Base-by-base conservation (phyloP, 176 grass and related monocot genomes). In the Rhynchospora breviuscula region DNA sequence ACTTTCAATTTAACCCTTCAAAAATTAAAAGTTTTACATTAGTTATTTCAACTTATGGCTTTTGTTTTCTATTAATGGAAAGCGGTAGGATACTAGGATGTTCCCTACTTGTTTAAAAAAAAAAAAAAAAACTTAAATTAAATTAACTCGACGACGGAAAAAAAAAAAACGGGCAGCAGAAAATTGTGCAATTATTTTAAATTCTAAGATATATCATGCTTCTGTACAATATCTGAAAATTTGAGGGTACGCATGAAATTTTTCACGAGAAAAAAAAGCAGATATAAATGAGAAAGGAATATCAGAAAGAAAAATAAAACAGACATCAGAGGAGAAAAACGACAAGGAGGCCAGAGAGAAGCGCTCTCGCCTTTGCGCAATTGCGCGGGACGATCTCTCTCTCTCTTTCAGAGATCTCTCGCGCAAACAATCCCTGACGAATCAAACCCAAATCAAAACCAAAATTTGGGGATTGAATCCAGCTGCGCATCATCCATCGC, bases 401-500 rank as follows among this genome's bases (percentile, higher is more conserved):
- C 80, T 64, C 66, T 17, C 80, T 64, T 3, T 13, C 19, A 9
- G 1, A 67, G 58, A 83, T 44, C 65, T 26, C 79, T 88, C 26
- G 45, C 13, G 67, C 47, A 40, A 25, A 69, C 70, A 81, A 58
- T 69, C 2, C 78, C 76, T 29, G 43, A 26, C 82, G 48, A 11
- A 79, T 58, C 40, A 64, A 85, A 54, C 11, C 77, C 17, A 51
- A 40, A 4, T 46, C 67, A 18, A 35, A 48, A 12, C 53, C 82
- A 4, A 65, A n/a, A 43, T 10, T 72, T 63, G 65, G 25, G 33
- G 46, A 22, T 61, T 67, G 35, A 72, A 31, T 84, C 75, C 59
- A 57, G 26, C 85, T 21, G 80, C 35, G 35, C 35, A 40, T 33
- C 87, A 85, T 17, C 35, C 79, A 90, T 61, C 21, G 91, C 71